These are phyloP conservation scores for Yarrowia deformans DNA, from an alignment of 805 yeast genomes.

Conservation along the genomic window DNA sequence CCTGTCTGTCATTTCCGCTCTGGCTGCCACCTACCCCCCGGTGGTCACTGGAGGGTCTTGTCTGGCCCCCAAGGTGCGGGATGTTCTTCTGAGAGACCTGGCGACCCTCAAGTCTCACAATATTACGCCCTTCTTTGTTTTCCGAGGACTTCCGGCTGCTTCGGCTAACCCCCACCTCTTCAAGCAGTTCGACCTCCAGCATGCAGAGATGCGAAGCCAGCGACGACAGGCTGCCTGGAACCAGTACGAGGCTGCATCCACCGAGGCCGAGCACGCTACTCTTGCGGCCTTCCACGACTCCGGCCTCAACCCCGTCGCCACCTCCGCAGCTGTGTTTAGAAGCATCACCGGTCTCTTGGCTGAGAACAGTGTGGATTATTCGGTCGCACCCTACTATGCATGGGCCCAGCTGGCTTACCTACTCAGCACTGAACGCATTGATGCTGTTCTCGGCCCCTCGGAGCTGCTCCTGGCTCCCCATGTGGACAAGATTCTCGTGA, in stretches of 20 bases:
- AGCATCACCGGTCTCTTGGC: constrained; percentile 66
- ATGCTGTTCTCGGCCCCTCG: constrained; percentile 83
- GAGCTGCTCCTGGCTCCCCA: constrained; percentile 68
- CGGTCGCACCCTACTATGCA: constrained; percentile 84
- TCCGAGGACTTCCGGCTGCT: constrained; percentile 67
- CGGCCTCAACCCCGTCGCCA: constrained; percentile 40
- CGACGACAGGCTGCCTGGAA: constrained; percentile 52
- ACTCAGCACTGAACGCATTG: constrained; percentile 60
- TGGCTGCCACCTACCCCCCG: constrained; percentile 29
- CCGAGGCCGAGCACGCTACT: constrained; percentile 44
- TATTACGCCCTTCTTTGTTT: constrained; percentile 81
- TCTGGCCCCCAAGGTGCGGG: constrained; percentile 63
- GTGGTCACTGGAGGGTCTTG: constrained; percentile 31
- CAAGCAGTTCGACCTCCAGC: constrained; percentile 40
- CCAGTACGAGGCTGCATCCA: constrained; percentile 51
- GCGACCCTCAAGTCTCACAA: constrained; percentile 63
- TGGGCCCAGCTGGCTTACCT: constrained; percentile 82
- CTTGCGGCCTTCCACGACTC: constrained; percentile 47
- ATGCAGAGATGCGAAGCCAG: constrained; percentile 42
- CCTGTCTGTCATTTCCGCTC: constrained; percentile 58
- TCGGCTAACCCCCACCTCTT: constrained; percentile 47
- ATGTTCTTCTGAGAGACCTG: constrained; percentile 70
- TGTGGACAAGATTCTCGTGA: constrained; percentile 74
- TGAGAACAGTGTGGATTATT: constrained; percentile 63
- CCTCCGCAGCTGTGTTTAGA: constrained; percentile 44